Evolutionary conservation across 1,139 yeast genomes (phyloP), one percentile per base, ranked within the genome.

Genomic region (Candida freyschussii): DNA sequence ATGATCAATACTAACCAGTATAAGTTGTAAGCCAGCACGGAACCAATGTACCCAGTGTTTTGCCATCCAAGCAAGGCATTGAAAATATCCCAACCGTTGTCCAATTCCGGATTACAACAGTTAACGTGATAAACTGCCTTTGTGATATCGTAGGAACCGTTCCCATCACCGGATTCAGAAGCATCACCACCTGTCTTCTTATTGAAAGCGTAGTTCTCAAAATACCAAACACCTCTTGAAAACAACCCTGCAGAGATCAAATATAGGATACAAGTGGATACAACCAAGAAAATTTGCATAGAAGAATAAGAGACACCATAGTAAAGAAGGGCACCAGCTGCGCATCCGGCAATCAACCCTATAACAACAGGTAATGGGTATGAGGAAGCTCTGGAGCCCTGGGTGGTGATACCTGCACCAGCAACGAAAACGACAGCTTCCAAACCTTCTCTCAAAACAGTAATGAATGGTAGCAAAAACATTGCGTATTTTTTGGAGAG

Each of bases 391-490:
- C 65, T 65, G 17, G 72, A 61, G 37, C 63, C 65, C 36, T 38
- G 36, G 2, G 76, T 66, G 13, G 71, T 60, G 32, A 78, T 64
- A 45, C 95, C 95, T 26, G 87, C 84, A 52, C 95, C 95, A 25
- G 95, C 95, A 37, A 86, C 80, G 53, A 85, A 85, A 16, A 85
- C 89, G 31, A 86, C 91, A 3, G 95, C 95, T 65, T 86, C 96
- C 44, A 86, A 66, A 43, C 95, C 96, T 68, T 86, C 95, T 65
- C 95, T 75, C 41, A 86, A 67, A 32, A 86, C 81, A 14, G 96
- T 86, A 48, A 86, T 69, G 46, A 83, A 78, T 12, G 95, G 95
- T 45, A 86, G 63, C 35, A 85, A 57, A 42, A 79, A 84, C 76
- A 86, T 69, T 28, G 87, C 79, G 57, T 85, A 84, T 56, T 78